Evolutionary conservation across 306 rosid species (phyloP).

Genomic region (Malus domestica): ASM211411v1 NC_041804.1:7452001-7452500

Average conservation of each 20-base stretch:
- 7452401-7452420: conserved; percentile 88
- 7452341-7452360: conserved; percentile 4
- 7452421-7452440: conserved; percentile 90
- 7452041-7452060: background rate
- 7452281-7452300: background rate
- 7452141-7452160: conserved; percentile 99
- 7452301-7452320: background rate
- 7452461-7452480: conserved; percentile 84
- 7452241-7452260: background rate
- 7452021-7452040: background rate
- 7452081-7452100: conserved; percentile 49
- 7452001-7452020: conserved; percentile 65
- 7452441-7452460: conserved; percentile 94
- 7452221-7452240: background rate
- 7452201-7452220: conserved; percentile 72
- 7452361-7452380: conserved; percentile 67
- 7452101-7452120: conserved; percentile 94
- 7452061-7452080: background rate
- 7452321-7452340: background rate
- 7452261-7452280: too few species aligned
- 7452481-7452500: conserved; percentile 96
- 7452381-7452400: conserved; percentile 82
- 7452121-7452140: conserved; percentile 80
- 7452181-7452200: conserved; percentile 80
- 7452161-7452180: conserved; percentile 98